Percentiles rank a stretch among this genome's conserved stretches.
Conservation (phyloP, 1,284 basidiomycete species). For the Phylloporus sp. region DNA sequence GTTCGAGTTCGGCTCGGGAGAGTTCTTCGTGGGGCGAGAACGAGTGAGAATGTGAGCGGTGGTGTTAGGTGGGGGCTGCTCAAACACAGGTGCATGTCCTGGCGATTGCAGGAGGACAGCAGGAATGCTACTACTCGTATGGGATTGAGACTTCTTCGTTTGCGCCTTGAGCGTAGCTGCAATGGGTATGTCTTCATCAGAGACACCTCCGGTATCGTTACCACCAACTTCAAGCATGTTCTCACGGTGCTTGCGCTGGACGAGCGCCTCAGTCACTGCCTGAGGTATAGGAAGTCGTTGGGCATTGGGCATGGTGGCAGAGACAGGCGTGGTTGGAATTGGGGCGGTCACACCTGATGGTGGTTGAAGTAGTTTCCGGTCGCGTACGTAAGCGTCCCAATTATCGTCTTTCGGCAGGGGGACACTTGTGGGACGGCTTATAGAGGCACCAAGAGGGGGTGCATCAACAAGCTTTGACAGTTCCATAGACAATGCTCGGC, state of each 20-base stretch:
- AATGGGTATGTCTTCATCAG: slow-evolving; percentile 59
- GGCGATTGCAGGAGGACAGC: slow-evolving; percentile 67
- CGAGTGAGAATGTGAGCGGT: slow-evolving; percentile 69
- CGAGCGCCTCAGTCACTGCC: slow-evolving; percentile 74
- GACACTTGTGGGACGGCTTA: slow-evolving; percentile 70
- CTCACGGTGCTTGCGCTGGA: slow-evolving; percentile 69
- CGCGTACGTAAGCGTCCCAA: slow-evolving; percentile 80
- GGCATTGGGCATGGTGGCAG: slow-evolving; percentile 37
- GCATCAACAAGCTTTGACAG: slow-evolving; percentile 50
- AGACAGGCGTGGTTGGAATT: slow-evolving; percentile 62
- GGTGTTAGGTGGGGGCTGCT: slow-evolving; percentile 31
- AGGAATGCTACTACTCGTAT: slow-evolving; percentile 41
- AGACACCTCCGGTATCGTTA: slow-evolving; percentile 44
- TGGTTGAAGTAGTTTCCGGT: slow-evolving; percentile 79
- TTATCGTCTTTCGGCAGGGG: slow-evolving; percentile 65
- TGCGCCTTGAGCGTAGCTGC: slow-evolving; percentile 39
- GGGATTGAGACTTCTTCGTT: slow-evolving; percentile 41
- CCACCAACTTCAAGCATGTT: slow-evolving; percentile 47
- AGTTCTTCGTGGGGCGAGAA: slow-evolving; percentile 42
- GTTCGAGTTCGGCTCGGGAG: slow-evolving; percentile 32
- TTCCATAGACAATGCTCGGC: slow-evolving; percentile 72
- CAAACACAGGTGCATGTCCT: slow-evolving; percentile 40
- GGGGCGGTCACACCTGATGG: slow-evolving; percentile 78
- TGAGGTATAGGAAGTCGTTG: slow-evolving; percentile 59
- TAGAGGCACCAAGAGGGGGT: slow-evolving; percentile 51